phyloP scores from a whole-genome alignment of 2,329 filamentous ascomycete species.

The Aspergillus floridensis region DNA sequence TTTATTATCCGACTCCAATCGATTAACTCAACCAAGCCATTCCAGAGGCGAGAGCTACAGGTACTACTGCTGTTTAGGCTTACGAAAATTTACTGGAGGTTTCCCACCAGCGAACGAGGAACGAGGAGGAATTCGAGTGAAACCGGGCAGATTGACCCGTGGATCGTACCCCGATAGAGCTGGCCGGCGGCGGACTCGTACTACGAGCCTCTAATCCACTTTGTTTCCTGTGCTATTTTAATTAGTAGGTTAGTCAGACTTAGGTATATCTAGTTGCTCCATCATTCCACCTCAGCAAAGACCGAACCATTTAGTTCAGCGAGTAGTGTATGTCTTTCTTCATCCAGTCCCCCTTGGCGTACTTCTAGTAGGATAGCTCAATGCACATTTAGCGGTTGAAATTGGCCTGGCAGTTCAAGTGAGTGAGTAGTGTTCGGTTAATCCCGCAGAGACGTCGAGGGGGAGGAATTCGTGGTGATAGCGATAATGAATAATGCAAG shows the following conservation, averaged over 20 bases:
- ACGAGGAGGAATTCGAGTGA: not conserved
- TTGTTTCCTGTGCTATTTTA: not conserved
- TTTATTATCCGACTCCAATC: not conserved
- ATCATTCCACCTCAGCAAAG: not conserved
- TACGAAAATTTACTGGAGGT: not conserved
- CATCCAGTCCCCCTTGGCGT: not conserved
- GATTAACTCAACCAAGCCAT: too few relatives aligned
- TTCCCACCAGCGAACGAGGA: not conserved
- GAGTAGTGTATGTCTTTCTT: not conserved
- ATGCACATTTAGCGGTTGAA: not conserved
- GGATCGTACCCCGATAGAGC: not conserved
- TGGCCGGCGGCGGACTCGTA: not conserved
- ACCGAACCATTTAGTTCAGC: not conserved
- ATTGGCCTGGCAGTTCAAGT: not conserved
- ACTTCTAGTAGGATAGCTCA: not conserved
- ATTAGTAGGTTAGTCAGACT: not conserved
- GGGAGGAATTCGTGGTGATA: not conserved
- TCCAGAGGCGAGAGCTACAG: not conserved
- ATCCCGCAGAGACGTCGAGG: not conserved
- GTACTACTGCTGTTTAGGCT: not conserved
- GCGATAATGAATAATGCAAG: not conserved
- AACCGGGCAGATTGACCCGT: conserved; percentile 7
- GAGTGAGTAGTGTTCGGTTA: not conserved
- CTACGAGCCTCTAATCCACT: not conserved
- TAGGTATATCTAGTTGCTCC: not conserved